phyloP scores from a whole-genome alignment of 2,329 filamentous ascomycete genomes.

The Trichoderma afroharzianum region DNA sequence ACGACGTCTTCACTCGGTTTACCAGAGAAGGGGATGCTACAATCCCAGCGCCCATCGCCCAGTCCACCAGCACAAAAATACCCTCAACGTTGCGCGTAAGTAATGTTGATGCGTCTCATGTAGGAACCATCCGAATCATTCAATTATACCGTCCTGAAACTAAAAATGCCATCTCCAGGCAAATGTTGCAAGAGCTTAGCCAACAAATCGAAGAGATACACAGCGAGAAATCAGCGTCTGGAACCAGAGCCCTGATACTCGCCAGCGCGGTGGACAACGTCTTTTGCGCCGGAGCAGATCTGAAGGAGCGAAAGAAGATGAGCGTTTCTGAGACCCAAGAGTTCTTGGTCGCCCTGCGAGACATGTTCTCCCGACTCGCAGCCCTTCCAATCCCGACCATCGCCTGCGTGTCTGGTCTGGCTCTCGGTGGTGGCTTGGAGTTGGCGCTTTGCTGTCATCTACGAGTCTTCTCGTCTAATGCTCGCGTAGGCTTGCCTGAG shows the following conservation, averaged over 20 bases:
- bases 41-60: not conserved
- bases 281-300: slow-evolving; percentile 92
- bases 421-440: slow-evolving; percentile 72
- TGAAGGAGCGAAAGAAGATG: slow-evolving; percentile 82
- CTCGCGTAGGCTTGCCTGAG: not conserved
- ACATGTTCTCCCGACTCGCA: slow-evolving; percentile 69
- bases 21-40: not conserved
- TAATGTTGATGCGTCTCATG: not conserved
- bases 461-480: not conserved
- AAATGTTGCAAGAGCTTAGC: not conserved
- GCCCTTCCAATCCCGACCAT: slow-evolving; percentile 84
- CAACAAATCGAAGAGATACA: not conserved
- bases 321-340: slow-evolving; percentile 64
- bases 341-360: slow-evolving; percentile 74
- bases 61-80: not conserved
- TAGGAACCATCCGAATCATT: not conserved
- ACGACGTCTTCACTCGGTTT: not conserved
- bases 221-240: not conserved
- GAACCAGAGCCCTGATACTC: slow-evolving; percentile 75
- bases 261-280: slow-evolving; percentile 77
- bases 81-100: not conserved
- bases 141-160: not conserved
- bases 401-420: slow-evolving; percentile 76
- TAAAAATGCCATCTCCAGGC: not conserved
- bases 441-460: not conserved